These are phyloP conservation scores for Calonectria hawksworthii DNA, from an alignment of 2,329 filamentous ascomycete species.

Conservation along the genomic window DNA sequence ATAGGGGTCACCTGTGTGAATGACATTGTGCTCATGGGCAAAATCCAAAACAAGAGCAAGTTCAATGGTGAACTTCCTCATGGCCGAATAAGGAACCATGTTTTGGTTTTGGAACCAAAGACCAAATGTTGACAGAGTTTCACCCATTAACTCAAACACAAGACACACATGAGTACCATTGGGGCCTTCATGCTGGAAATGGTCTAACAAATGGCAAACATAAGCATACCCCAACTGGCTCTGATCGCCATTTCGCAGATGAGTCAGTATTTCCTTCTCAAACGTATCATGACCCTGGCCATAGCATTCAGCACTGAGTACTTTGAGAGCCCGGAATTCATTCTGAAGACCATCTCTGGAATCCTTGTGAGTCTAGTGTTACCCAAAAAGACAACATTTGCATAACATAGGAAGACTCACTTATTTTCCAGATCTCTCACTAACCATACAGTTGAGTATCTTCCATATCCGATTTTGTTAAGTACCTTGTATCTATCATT, in stretches of 20 bases:
- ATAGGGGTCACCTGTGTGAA: slow-evolving; percentile 40
- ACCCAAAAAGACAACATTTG: not conserved
- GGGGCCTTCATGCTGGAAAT: slow-evolving; percentile 48
- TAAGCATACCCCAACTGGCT: slow-evolving; percentile 9
- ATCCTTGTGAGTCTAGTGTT: not conserved
- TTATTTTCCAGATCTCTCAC: slow-evolving; percentile 20
- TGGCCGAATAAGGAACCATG: slow-evolving; percentile 30
- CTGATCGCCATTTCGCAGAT: slow-evolving; percentile 28
- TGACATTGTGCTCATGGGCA: slow-evolving; percentile 35
- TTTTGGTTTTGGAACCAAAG: slow-evolving; percentile 23
- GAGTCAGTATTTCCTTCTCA: slow-evolving; percentile 36
- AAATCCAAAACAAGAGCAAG: slow-evolving; percentile 36
- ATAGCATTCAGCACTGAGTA: slow-evolving; percentile 40
- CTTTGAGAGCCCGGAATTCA: slow-evolving; percentile 44
- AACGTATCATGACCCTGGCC: slow-evolving; percentile 27
- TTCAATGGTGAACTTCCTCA: slow-evolving; percentile 37
- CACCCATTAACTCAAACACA: slow-evolving; percentile 48
- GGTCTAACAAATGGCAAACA: slow-evolving; percentile 35
- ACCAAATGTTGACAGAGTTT: slow-evolving; percentile 37
- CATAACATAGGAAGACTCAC: slow-evolving; percentile 3
- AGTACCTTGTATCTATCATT: slow-evolving; percentile 30
- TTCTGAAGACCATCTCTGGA: slow-evolving; percentile 23
- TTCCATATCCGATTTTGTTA: slow-evolving; percentile 37
- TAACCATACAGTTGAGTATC: slow-evolving; percentile 39
- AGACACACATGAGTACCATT: slow-evolving; percentile 49